A percentile compares a stretch with the other conserved stretches of the same genome.
Evolutionary conservation across 495 filamentous ascomycete genomes (phyloP).

Genomic region (Podospora anserina): DNA sequence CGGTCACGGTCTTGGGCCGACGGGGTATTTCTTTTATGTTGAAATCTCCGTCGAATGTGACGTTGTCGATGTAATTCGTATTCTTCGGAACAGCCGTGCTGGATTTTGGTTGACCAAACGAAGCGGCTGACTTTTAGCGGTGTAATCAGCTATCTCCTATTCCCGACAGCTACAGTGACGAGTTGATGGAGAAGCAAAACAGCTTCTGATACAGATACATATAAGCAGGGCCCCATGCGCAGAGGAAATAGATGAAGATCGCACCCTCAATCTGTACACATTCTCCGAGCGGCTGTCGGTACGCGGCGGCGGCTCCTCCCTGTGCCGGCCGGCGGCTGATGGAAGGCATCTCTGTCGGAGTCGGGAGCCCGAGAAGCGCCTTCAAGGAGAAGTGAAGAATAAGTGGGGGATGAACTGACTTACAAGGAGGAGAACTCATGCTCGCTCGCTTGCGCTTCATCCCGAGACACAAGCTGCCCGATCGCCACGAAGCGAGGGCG

Average conservation of each 20-base stretch:
- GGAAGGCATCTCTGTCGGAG: conserved; percentile 11
- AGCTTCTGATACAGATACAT: conserved; percentile 11
- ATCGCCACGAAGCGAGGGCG: conserved; percentile 23
- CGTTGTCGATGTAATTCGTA: background rate
- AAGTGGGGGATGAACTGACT: conserved; percentile 19
- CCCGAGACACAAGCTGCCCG: conserved; percentile 34
- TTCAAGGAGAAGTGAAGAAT: conserved; percentile 11
- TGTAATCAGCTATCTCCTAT: conserved; percentile 2
- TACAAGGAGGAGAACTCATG: conserved; percentile 22
- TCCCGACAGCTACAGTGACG: background rate
- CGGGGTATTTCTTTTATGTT: background rate
- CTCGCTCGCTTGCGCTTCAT: conserved; percentile 37
- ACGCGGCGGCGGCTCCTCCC: conserved; percentile 6
- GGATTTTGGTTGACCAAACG: background rate
- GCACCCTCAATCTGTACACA: conserved; percentile 2
- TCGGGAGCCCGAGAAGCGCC: conserved; percentile 20
- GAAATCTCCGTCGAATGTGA: background rate
- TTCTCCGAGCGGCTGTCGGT: background rate
- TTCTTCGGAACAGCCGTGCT: background rate
- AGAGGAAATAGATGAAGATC: conserved; percentile 5
- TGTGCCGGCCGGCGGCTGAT: conserved; percentile 10
- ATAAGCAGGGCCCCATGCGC: conserved; percentile 9
- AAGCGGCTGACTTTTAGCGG: background rate
- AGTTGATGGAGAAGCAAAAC: background rate
- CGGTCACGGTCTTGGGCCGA: background rate